A percentile compares a stretch with the other conserved stretches of the same genome.
phyloP scores from a whole-genome alignment of 1,284 basidiomycete genomes.

The Malassezia obtusa region DNA sequence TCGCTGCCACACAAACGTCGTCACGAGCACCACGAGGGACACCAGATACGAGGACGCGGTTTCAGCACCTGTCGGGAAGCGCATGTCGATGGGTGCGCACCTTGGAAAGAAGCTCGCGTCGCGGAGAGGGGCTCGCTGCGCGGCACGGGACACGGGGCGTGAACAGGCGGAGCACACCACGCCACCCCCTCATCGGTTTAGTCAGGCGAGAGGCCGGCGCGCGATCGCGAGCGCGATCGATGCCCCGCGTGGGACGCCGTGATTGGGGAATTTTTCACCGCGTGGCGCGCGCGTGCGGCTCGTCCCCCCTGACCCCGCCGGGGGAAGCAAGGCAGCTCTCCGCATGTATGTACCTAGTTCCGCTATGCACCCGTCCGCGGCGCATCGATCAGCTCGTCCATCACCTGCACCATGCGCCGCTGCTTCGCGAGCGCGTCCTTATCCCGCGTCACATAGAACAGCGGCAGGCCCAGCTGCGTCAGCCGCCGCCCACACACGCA shows the following conservation, averaged over 20 bases:
- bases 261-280: no score
- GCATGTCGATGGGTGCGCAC: not conserved
- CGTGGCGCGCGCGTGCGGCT: no score
- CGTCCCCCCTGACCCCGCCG: no score
- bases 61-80: conserved; percentile 4
- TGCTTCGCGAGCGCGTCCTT: not conserved
- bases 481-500: not conserved
- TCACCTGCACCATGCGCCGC: conserved; percentile 1
- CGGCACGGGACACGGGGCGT: not conserved
- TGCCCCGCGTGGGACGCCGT: no score
- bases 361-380: no score
- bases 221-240: no score
- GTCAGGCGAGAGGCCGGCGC: no score
- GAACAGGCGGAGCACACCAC: no score
- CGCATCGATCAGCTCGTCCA: not conserved
- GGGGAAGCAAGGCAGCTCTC: no score
- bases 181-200: no score
- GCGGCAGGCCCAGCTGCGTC: conserved; percentile 6
- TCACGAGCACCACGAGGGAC: not conserved
- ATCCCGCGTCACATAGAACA: conserved; percentile 11
- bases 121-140: not conserved
- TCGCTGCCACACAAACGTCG: not conserved
- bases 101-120: not conserved
- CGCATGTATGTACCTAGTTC: no score
- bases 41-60: not conserved